Conservation (phyloP, 768 basidiomycete species). For the Mycena kentingensis region DNA sequence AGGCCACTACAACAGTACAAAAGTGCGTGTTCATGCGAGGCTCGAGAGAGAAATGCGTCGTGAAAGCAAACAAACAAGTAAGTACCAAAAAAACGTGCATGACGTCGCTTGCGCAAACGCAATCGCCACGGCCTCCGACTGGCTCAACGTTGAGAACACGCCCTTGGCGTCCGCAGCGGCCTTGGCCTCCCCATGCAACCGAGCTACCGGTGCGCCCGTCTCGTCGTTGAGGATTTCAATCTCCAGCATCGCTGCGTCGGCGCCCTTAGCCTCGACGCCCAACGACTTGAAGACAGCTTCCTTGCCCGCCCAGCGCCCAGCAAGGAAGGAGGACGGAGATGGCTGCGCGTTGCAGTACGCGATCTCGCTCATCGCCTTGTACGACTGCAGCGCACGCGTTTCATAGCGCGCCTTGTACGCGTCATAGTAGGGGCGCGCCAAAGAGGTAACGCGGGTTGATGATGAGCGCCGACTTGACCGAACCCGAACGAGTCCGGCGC, state of each 20-base stretch:
- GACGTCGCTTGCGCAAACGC: too few species aligned
- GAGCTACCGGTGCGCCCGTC: slow-evolving; percentile 76
- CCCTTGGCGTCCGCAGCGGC: too few species aligned
- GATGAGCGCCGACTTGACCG: slow-evolving; percentile 95
- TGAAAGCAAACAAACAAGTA: too few species aligned
- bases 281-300: slow-evolving; percentile 97
- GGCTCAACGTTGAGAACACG: too few species aligned
- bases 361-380: slow-evolving; percentile 89
- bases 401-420: slow-evolving; percentile 73
- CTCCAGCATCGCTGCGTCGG: slow-evolving; percentile 94
- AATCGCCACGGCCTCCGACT: too few species aligned
- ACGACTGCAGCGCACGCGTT: slow-evolving; percentile 66
- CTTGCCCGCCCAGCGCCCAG: slow-evolving; percentile 96
- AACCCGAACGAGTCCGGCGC: slow-evolving; percentile 96
- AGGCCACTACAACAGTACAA: too few species aligned
- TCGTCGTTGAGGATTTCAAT: slow-evolving; percentile 87
- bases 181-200: slow-evolving; percentile 78
- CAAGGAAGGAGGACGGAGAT: slow-evolving; percentile 86
- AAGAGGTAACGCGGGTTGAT: slow-evolving; percentile 91
- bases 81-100: too few species aligned
- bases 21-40: too few species aligned
- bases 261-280: slow-evolving; percentile 86
- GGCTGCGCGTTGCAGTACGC: slow-evolving; percentile 87
- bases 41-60: too few species aligned
- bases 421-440: slow-evolving; percentile 73